Percentiles rank a stretch among this genome's conserved stretches.
Evolutionary conservation across 225 moss, liverwort and hornwort species (phyloP).

Genomic region (Pleurozium schreberi): DNA sequence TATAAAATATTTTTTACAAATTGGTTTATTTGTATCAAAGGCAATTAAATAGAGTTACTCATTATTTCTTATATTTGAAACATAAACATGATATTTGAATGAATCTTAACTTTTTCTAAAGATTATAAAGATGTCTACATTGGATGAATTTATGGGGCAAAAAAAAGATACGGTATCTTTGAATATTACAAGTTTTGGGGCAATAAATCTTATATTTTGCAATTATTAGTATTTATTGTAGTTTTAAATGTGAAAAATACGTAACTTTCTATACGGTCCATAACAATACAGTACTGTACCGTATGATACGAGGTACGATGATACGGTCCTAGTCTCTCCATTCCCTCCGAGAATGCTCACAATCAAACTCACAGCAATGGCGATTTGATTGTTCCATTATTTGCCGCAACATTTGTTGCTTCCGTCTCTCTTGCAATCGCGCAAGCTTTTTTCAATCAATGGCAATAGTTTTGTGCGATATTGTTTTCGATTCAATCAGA

Average conservation of each 20-base stretch:
- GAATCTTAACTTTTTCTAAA: not conserved
- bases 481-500: not conserved
- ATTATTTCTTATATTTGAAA: not conserved
- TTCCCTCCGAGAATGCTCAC: not conserved
- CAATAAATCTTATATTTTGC: not conserved
- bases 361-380: not conserved
- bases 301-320: not conserved
- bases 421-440: not conserved
- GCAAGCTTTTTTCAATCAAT: not conserved
- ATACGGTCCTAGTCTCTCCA: not conserved
- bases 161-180: rapidly evolving
- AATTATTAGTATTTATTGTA: not conserved
- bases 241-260: not conserved
- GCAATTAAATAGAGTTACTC: not conserved
- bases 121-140: not conserved
- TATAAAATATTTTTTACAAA: too few relatives aligned
- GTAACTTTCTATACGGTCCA: not conserved
- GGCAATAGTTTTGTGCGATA: not conserved
- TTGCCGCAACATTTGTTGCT: not conserved
- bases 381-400: not conserved
- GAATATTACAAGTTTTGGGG: too few relatives aligned
- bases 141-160: rapidly evolving
- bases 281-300: not conserved
- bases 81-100: not conserved
- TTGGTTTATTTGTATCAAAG: not conserved